A percentile compares a stretch with the other conserved stretches of the same genome.
phyloP scores from a whole-genome alignment of 306 rosid species.

The Coriaria nepalensis region DNA sequence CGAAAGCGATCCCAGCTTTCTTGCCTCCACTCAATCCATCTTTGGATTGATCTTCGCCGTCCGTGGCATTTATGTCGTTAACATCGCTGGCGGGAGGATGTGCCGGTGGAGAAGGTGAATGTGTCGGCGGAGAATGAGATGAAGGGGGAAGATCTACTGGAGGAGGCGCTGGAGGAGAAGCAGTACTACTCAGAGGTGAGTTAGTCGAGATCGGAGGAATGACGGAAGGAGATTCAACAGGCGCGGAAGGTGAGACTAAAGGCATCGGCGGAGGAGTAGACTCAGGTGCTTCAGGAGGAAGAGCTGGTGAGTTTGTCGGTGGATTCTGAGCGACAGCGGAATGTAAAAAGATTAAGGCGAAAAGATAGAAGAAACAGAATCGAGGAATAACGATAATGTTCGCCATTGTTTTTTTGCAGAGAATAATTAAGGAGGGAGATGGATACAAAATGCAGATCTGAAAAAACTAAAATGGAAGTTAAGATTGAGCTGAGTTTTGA shows the following conservation, averaged over 20 bases:
- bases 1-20: constrained; percentile 61
- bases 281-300: constrained; percentile 11
- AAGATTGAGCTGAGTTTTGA: constrained; percentile 15
- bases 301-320: constrained; percentile 26
- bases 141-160: constrained; percentile 10
- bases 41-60: not conserved
- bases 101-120: not conserved
- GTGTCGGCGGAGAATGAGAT: constrained; percentile 12
- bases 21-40: constrained; percentile 44
- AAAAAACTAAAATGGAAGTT: constrained; percentile 11
- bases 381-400: constrained; percentile 1
- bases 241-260: constrained; percentile 1
- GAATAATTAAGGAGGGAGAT: not conserved
- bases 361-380: constrained; percentile 10
- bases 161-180: constrained; percentile 21
- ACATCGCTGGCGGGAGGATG: constrained; percentile 10
- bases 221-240: constrained; percentile 7
- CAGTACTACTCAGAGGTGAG: not conserved
- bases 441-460: not conserved
- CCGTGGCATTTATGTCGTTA: not conserved
- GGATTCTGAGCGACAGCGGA: constrained; percentile 20
- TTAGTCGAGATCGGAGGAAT: not conserved
- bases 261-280: constrained; percentile 16
- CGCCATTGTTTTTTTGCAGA: constrained; percentile 29
- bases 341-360: constrained; percentile 16